A percentile compares a stretch with the other conserved stretches of the same genome.
phyloP scores from a whole-genome alignment of 1,139 yeast species.

The Debaryomyces nepalensis region DNA sequence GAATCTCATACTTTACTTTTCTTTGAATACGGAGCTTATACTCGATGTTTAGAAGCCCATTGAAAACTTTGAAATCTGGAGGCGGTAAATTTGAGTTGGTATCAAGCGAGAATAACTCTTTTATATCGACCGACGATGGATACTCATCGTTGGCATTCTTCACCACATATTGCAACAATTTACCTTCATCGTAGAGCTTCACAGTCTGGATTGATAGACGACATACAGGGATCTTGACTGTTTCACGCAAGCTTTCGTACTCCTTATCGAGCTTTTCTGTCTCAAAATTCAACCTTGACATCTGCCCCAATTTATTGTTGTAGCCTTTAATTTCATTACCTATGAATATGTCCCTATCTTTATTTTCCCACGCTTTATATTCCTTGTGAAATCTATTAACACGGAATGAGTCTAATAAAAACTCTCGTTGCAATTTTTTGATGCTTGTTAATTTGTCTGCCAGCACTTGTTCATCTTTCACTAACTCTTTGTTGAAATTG shows the following conservation, averaged over 20 bases:
- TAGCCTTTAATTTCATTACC: slow-evolving; percentile 32
- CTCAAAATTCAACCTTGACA: slow-evolving; percentile 34
- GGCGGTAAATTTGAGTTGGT: slow-evolving; percentile 29
- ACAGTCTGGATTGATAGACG: slow-evolving; percentile 37
- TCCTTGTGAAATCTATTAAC: slow-evolving; percentile 37
- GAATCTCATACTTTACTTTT: slow-evolving; percentile 42
- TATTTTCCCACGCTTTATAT: slow-evolving; percentile 37
- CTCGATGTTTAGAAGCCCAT: slow-evolving; percentile 39
- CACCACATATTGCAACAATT: slow-evolving; percentile 23
- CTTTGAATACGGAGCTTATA: slow-evolving; percentile 37
- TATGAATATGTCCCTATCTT: slow-evolving; percentile 26
- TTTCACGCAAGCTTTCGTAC: slow-evolving; percentile 29
- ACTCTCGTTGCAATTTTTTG: slow-evolving; percentile 25
- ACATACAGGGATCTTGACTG: slow-evolving; percentile 36
- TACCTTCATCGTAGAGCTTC: slow-evolving; percentile 27
- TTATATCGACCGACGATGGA: slow-evolving; percentile 25
- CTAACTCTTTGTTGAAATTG: slow-evolving; percentile 13
- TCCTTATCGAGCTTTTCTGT: slow-evolving; percentile 28
- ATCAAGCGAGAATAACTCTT: slow-evolving; percentile 35
- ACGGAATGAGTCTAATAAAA: slow-evolving; percentile 40
- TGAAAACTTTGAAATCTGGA: slow-evolving; percentile 37
- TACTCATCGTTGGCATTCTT: slow-evolving; percentile 20
- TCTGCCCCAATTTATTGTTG: slow-evolving; percentile 36
- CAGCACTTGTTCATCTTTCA: slow-evolving; percentile 10
- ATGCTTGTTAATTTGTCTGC: slow-evolving; percentile 5